Evolutionary conservation across 352 stramenopile genomes (phyloP), one percentile per base, ranked within the genome.

Genomic region (Phytophthora pisi): DNA sequence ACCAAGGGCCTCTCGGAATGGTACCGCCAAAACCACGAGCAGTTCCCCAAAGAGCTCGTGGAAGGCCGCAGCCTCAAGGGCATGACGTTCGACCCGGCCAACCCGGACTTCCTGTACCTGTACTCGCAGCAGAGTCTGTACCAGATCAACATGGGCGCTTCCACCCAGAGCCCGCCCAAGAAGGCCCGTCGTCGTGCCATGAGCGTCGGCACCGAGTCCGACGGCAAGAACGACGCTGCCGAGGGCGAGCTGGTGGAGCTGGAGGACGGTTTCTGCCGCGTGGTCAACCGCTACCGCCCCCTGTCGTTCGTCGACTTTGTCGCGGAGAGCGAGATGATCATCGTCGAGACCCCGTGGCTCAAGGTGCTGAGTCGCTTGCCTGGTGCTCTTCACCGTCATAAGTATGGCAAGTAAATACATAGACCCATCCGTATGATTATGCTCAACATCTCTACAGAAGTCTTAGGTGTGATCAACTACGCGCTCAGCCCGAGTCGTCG

Each of bases 301-400:
- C 75, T 95, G n/a, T 90, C 88, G 51, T 95, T 93, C 66, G 83
- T 92, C 40, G 85, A 93, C 60, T 95, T 94, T 70, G 53, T 95
- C 30, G 80, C 74, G 50, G 79, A 79, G 46, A 86, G 84, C 57
- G 88, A 95, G 72, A 72, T 95, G 61, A 64, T 93, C 36, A 78
- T 95, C 50, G 86, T 95, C 28, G 88, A 95, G 74, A 94, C 84
- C 23, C 88, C 86, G 51, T 95, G 87, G 82, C 81, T 95, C 57
- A 94, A 95, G 79, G 87, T 95, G 71, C 73, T 95, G 34, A 90
- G 86, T 53, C 81, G 86, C 59, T 72, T 95, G 67, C 88, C 88
- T 16, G 86, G 85, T 52, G 84, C 88, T 30, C 80, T 95, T 50
- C 80, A 93, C 43, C 88, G 88, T 77, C 88, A 90, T 79, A 95